Evolutionary conservation across 768 basidiomycete genomes (phyloP).

Genomic region (Hysterangium stoloniferum): DNA sequence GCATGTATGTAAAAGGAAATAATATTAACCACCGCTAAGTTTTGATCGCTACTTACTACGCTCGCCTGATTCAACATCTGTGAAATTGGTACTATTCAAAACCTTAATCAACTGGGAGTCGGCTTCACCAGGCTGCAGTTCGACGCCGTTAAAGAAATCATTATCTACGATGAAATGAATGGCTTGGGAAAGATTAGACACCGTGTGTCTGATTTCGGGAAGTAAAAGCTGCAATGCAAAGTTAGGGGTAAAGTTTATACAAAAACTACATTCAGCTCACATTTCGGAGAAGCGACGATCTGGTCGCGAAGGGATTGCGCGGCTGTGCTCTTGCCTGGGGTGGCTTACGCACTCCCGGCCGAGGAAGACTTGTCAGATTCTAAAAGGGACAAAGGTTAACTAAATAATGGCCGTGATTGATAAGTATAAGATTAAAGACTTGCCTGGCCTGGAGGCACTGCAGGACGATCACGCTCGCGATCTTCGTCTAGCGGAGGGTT

Average conservation of each 20-base stretch:
- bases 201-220: slow-evolving; percentile 80
- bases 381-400: not conserved
- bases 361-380: not conserved
- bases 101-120: slow-evolving; percentile 56
- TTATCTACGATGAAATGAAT: slow-evolving; percentile 88
- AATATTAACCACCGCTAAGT: no score
- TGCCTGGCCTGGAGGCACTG: not conserved
- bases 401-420: no score
- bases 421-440: not conserved
- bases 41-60: no score
- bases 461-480: slow-evolving; percentile 16
- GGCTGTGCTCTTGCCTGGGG: slow-evolving; percentile 43
- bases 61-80: no score
- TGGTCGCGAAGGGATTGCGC: slow-evolving; percentile 57
- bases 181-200: slow-evolving; percentile 89
- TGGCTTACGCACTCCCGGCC: not conserved
- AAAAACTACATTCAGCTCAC: slow-evolving; percentile 40
- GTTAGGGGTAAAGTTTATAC: no score
- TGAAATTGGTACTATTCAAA: slow-evolving; percentile 20
- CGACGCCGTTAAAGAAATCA: slow-evolving; percentile 75
- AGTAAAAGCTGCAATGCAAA: slow-evolving; percentile 52
- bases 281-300: slow-evolving; percentile 70
- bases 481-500: not conserved
- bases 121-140: slow-evolving; percentile 73
- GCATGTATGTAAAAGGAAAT: no score